Percentiles rank a stretch among this genome's conserved stretches.
Conservation (phyloP, 192 early-diverging fungal genomes). For the Podila minutissima region DNA sequence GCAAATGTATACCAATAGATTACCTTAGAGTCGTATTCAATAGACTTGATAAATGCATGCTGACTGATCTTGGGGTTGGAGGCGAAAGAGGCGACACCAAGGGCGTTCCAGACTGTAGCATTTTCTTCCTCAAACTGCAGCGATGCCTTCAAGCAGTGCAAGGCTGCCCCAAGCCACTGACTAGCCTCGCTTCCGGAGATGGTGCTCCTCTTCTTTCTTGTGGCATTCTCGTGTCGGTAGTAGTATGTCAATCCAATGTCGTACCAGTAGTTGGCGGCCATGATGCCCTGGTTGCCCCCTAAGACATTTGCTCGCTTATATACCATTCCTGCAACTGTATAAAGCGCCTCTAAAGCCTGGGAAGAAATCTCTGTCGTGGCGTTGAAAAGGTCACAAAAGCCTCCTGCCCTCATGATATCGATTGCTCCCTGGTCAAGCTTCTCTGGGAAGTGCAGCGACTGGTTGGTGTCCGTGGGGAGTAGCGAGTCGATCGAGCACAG, state of each 20-base stretch:
- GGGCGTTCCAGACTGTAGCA: constrained; percentile 72
- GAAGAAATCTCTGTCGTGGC: constrained; percentile 42
- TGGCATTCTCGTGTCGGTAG: constrained; percentile 41
- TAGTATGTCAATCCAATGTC: constrained; percentile 63
- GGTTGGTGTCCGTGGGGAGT: constrained; percentile 29
- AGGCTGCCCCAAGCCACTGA: constrained; percentile 42
- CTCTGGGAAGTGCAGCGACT: constrained; percentile 46
- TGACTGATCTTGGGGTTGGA: constrained; percentile 72
- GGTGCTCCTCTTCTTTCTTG: constrained; percentile 1
- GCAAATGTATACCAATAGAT: not conserved
- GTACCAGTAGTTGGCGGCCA: constrained; percentile 59
- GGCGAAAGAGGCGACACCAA: constrained; percentile 70
- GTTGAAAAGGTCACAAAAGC: constrained; percentile 13
- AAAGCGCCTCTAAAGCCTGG: constrained; percentile 52
- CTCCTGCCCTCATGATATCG: not conserved
- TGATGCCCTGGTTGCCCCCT: constrained; percentile 48
- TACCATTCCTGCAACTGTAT: constrained; percentile 57
- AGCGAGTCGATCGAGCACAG: constrained; percentile 34
- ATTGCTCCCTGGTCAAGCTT: constrained; percentile 32
- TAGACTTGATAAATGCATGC: constrained; percentile 85
- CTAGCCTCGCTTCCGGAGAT: not conserved
- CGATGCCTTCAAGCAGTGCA: constrained; percentile 65
- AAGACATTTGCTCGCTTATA: constrained; percentile 63
- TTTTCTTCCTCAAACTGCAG: constrained; percentile 69
- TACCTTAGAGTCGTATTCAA: constrained; percentile 76